phyloP scores from a whole-genome alignment of 148 eudicot species.

The Rhododendron griersonianum region DNA sequence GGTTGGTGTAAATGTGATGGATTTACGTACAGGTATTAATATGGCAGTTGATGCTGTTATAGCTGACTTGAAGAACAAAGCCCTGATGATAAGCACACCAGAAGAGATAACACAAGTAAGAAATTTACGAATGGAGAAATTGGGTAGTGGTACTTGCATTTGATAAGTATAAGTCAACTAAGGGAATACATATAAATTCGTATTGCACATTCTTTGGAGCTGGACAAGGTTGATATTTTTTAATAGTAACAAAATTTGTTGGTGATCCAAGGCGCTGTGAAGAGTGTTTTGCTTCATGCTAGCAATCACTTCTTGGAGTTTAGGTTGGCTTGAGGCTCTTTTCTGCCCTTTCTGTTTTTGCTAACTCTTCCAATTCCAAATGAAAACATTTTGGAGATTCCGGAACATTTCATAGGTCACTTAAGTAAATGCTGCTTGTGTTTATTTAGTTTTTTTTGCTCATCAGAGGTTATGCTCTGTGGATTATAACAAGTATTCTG shows the following conservation, averaged over 20 bases:
- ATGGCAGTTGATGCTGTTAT: slow-evolving; percentile 90
- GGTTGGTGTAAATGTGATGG: slow-evolving; percentile 89
- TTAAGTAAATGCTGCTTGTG: not conserved
- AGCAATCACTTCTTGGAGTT: not conserved
- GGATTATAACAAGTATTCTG: not conserved
- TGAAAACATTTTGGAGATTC: not conserved
- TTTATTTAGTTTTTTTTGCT: not conserved
- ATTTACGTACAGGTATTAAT: slow-evolving; percentile 83
- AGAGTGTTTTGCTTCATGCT: not conserved
- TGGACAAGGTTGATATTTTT: not conserved
- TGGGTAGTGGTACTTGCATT: not conserved
- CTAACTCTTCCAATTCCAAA: not conserved
- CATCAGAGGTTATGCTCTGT: not conserved
- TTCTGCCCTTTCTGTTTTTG: not conserved
- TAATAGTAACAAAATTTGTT: not conserved
- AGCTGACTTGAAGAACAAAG: slow-evolving; percentile 67
- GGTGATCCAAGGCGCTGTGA: not conserved
- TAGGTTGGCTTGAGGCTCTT: not conserved
- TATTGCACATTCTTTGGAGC: not conserved
- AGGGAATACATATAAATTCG: not conserved
- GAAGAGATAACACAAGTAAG: slow-evolving; percentile 93
- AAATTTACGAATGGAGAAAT: not conserved
- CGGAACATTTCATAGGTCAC: not conserved
- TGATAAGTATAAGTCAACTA: not conserved
- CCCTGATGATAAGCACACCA: slow-evolving; percentile 90